These are phyloP conservation scores for Apophysomyces sp. DNA, from an alignment of 371 early-diverging fungal genomes.

Conservation along the genomic window DNA sequence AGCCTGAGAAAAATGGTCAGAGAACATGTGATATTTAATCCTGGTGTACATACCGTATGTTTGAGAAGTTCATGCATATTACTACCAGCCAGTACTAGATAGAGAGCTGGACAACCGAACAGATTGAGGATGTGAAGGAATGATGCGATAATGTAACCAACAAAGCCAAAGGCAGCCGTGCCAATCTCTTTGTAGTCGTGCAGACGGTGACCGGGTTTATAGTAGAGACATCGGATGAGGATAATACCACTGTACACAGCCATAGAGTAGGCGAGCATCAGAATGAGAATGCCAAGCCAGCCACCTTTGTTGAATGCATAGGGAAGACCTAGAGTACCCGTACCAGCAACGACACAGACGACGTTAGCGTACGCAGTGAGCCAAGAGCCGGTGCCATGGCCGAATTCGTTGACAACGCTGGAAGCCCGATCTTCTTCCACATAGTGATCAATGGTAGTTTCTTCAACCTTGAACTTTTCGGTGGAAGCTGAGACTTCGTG, in stretches of 20 bases:
- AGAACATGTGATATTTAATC: background rate
- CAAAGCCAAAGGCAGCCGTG: conserved; percentile 60
- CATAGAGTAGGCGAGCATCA: conserved; percentile 36
- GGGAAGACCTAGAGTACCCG: conserved; percentile 80
- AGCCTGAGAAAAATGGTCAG: conserved; percentile 6
- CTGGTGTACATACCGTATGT: conserved; percentile 21
- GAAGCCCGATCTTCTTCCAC: conserved; percentile 28
- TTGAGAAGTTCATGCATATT: conserved; percentile 57
- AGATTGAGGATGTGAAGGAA: conserved; percentile 68
- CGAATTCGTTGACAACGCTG: conserved; percentile 27
- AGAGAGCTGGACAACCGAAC: conserved; percentile 75
- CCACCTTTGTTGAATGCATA: conserved; percentile 38
- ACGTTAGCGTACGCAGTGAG: conserved; percentile 62
- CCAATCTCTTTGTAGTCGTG: conserved; percentile 63
- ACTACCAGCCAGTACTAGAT: conserved; percentile 71
- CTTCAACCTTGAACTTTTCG: conserved; percentile 26
- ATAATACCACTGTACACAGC: conserved; percentile 40
- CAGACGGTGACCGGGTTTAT: conserved; percentile 52
- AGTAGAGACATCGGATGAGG: conserved; percentile 37
- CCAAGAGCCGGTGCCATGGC: conserved; percentile 36
- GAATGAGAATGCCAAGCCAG: conserved; percentile 46
- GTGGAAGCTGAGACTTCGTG: conserved; percentile 4
- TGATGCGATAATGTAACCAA: conserved; percentile 59
- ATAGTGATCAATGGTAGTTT: conserved; percentile 33
- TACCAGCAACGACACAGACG: conserved; percentile 84